These are phyloP conservation scores for Aphanomyces euteiches DNA, from an alignment of 352 stramenopile species.

Conservation along the genomic window DNA sequence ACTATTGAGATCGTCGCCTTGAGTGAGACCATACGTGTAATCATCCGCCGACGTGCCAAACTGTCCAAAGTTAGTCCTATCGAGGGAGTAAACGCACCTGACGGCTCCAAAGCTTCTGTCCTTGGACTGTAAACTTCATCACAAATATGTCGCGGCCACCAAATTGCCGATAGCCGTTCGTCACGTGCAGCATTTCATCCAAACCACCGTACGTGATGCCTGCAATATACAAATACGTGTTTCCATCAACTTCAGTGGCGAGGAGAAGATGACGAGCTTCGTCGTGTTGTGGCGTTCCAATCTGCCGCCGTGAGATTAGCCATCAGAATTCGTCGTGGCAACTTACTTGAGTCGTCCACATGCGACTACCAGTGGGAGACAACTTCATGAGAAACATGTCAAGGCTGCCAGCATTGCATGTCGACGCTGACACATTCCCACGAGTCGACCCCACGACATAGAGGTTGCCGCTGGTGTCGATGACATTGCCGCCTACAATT, in stretches of 20 bases:
- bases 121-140: slow-evolving; percentile 47
- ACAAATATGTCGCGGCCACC: slow-evolving; percentile 67
- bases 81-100: slow-evolving; percentile 37
- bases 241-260: slow-evolving; percentile 13
- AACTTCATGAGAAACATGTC: slow-evolving; percentile 28
- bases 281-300: slow-evolving; percentile 29
- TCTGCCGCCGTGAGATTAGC: not conserved
- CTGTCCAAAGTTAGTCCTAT: slow-evolving; percentile 30
- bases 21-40: slow-evolving; percentile 50
- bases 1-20: slow-evolving; percentile 7
- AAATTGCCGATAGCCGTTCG: slow-evolving; percentile 68
- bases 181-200: slow-evolving; percentile 60
- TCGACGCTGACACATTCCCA: slow-evolving; percentile 18
- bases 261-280: slow-evolving; percentile 23
- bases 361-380: not conserved
- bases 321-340: not conserved
- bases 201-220: slow-evolving; percentile 67
- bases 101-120: slow-evolving; percentile 59
- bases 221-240: slow-evolving; percentile 47
- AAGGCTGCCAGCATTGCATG: slow-evolving; percentile 27
- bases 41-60: slow-evolving; percentile 66
- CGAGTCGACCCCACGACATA: slow-evolving; percentile 27
- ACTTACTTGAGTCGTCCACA: slow-evolving; percentile 19
- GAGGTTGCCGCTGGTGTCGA: slow-evolving; percentile 20
- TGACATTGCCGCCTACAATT: slow-evolving; percentile 22